These are phyloP conservation scores for Cornus controversa DNA, from an alignment of 148 eudicot species.

Conservation along the genomic window DNA sequence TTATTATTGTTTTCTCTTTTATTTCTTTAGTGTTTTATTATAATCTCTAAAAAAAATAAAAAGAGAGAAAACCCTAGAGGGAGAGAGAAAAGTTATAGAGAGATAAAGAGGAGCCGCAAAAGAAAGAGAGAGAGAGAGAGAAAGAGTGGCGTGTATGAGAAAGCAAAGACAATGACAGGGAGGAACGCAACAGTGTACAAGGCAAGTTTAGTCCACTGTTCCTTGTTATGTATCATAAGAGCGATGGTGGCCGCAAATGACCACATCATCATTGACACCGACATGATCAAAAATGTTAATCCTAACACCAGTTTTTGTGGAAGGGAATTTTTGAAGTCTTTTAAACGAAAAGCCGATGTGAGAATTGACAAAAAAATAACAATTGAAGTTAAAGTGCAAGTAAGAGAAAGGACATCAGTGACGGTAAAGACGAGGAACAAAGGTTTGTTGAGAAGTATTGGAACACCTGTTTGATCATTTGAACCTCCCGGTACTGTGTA, in stretches of 20 bases:
- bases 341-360: constrained; percentile 5
- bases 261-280: constrained; percentile 15
- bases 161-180: not conserved
- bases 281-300: not conserved
- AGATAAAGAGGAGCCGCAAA: too few relatives aligned
- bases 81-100: too few relatives aligned
- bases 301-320: constrained; percentile 10
- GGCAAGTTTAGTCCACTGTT: constrained; percentile 7
- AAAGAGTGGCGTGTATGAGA: constrained; percentile 2
- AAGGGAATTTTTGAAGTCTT: constrained; percentile 2
- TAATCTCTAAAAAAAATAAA: too few relatives aligned
- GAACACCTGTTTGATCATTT: not conserved
- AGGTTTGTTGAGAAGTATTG: constrained; percentile 11
- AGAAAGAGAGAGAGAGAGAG: too few relatives aligned
- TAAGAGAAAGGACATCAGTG: constrained; percentile 14
- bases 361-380: constrained; percentile 2
- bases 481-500: constrained; percentile 17
- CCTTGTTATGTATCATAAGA: not conserved
- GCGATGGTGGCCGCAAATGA: constrained; percentile 9
- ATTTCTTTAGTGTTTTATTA: too few relatives aligned
- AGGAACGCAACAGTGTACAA: constrained; percentile 1
- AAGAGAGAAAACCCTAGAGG: too few relatives aligned
- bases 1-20: too few relatives aligned
- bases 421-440: constrained; percentile 12
- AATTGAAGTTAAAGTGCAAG: not conserved